These are phyloP conservation scores for Anthostomella pinea DNA, from an alignment of 2,329 filamentous ascomycete genomes.

Conservation along the genomic window DNA sequence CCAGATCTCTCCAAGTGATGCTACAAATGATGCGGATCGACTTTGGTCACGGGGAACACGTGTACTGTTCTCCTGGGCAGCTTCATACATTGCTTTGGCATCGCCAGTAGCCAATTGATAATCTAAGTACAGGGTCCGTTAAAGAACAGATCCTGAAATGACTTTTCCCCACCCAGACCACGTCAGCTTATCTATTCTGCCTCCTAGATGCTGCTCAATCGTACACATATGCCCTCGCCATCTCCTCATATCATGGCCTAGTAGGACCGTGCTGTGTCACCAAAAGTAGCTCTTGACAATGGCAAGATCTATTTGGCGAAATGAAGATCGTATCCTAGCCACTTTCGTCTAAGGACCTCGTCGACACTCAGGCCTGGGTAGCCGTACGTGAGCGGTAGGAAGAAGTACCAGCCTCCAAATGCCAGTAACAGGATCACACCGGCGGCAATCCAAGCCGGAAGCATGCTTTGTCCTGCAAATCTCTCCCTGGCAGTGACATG, in stretches of 20 bases:
- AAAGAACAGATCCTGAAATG: constrained; percentile 10
- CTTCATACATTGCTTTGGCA: no score
- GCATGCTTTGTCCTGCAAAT: constrained; percentile 73
- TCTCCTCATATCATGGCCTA: constrained; percentile 8
- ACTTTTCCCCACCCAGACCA: constrained; percentile 15
- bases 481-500: constrained; percentile 79
- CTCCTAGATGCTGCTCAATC: constrained; percentile 19
- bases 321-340: constrained; percentile 95
- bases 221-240: constrained; percentile 20
- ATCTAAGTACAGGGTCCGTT: no score
- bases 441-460: constrained; percentile 76
- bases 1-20: no score
- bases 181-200: constrained; percentile 15
- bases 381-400: constrained; percentile 92
- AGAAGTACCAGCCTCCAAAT: constrained; percentile 84
- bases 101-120: no score
- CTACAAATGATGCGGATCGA: no score
- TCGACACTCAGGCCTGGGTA: constrained; percentile 81
- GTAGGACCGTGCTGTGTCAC: constrained; percentile 2
- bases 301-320: constrained; percentile 78
- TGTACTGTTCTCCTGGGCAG: no score
- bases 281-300: constrained; percentile 1
- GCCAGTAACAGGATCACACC: constrained; percentile 65
- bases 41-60: no score
- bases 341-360: constrained; percentile 81